Evolutionary conservation across 768 basidiomycete species (phyloP).

Genomic region (Pulveroboletus sp.): DNA sequence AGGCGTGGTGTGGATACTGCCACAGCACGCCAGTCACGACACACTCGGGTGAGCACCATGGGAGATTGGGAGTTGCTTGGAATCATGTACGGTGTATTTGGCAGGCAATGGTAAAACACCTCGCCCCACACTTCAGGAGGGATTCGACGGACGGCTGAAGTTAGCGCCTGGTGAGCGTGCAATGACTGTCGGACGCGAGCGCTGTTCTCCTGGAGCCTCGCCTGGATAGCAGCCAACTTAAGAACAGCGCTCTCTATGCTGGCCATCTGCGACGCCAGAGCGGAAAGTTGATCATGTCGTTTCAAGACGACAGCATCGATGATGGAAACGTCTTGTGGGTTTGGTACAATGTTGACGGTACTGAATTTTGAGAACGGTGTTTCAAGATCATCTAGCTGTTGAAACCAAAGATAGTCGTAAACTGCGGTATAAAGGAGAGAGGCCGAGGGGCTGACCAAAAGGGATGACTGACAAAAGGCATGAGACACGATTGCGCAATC

Average conservation of each 20-base stretch:
- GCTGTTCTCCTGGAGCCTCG: slow-evolving; percentile 17
- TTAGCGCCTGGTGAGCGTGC: slow-evolving; percentile 21
- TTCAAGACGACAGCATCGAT: slow-evolving; percentile 22
- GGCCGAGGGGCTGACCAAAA: slow-evolving; percentile 15
- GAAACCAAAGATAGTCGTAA: not conserved
- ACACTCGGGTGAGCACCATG: slow-evolving; percentile 27
- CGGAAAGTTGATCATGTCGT: slow-evolving; percentile 19
- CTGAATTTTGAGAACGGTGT: slow-evolving; percentile 14
- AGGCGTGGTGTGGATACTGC: slow-evolving; percentile 30
- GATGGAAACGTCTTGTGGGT: slow-evolving; percentile 9
- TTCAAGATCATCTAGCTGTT: slow-evolving; percentile 16
- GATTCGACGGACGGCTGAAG: slow-evolving; percentile 14
- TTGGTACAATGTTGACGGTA: slow-evolving; percentile 9
- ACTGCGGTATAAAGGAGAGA: not conserved
- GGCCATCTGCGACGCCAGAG: slow-evolving; percentile 18
- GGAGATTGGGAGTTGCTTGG: slow-evolving; percentile 21
- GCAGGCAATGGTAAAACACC: slow-evolving; percentile 29
- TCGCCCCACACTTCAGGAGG: slow-evolving; percentile 33
- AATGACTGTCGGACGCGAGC: slow-evolving; percentile 20
- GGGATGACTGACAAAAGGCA: slow-evolving; percentile 12
- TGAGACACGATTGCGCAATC: slow-evolving; percentile 36
- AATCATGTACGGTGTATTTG: slow-evolving; percentile 21
- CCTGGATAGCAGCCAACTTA: slow-evolving; percentile 17
- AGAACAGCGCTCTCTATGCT: slow-evolving; percentile 15
- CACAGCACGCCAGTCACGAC: slow-evolving; percentile 30